A percentile compares a stretch with the other conserved stretches of the same genome.
phyloP scores from a whole-genome alignment of 441 rosid species.

The Viola pubescens region DNA sequence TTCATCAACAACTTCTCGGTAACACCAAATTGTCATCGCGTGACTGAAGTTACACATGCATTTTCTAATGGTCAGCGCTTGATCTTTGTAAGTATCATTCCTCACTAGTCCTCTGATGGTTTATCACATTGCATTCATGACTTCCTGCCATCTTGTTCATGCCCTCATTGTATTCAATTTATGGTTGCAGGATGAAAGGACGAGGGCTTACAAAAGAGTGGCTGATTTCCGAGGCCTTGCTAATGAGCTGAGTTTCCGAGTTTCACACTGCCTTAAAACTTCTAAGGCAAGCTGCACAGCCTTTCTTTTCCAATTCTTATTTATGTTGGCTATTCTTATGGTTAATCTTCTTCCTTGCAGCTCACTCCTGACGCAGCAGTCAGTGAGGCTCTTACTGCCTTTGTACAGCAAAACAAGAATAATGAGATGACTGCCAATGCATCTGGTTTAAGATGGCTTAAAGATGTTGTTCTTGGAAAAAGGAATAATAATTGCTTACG shows the following conservation, averaged over 20 bases:
- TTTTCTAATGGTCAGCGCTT: slow-evolving; percentile 52
- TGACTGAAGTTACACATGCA: slow-evolving; percentile 56
- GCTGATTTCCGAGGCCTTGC: slow-evolving; percentile 64
- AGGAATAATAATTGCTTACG: slow-evolving; percentile 79
- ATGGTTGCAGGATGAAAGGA: slow-evolving; percentile 64
- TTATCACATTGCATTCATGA: slow-evolving; percentile 9
- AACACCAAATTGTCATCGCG: slow-evolving; percentile 82
- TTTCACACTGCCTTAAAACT: slow-evolving; percentile 65
- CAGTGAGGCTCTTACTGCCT: slow-evolving; percentile 34
- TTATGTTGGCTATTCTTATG: slow-evolving; percentile 11
- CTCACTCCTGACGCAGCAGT: slow-evolving; percentile 44
- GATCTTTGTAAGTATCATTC: slow-evolving; percentile 51
- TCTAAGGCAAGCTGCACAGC: slow-evolving; percentile 66
- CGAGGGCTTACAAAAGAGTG: slow-evolving; percentile 66
- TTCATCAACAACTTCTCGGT: slow-evolving; percentile 59
- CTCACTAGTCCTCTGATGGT: slow-evolving; percentile 7
- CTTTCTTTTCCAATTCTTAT: slow-evolving; percentile 15
- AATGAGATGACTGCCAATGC: slow-evolving; percentile 40
- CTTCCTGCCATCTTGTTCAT: slow-evolving; percentile 6
- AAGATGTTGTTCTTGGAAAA: slow-evolving; percentile 88
- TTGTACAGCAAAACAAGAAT: slow-evolving; percentile 31
- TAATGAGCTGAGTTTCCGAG: slow-evolving; percentile 68
- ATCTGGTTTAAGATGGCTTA: slow-evolving; percentile 83
- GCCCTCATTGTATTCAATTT: slow-evolving; percentile 11
- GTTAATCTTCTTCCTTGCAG: slow-evolving; percentile 34